A percentile compares a stretch with the other conserved stretches of the same genome.
Conservation (phyloP, 805 yeast species). For the Sungouiozyma ichnusensis region DNA sequence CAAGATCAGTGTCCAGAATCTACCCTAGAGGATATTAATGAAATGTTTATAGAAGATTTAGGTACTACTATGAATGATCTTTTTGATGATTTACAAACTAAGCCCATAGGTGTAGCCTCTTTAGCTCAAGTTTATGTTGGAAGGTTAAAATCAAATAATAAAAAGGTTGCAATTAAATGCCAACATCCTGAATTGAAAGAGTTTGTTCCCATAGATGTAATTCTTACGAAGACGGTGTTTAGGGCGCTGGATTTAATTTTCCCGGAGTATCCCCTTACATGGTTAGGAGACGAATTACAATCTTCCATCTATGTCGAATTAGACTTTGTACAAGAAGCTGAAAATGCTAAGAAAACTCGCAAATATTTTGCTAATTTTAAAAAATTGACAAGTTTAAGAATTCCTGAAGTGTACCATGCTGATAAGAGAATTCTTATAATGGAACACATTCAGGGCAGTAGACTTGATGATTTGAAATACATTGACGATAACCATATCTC, state of each 20-base stretch:
- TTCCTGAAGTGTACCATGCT: slow-evolving; percentile 65
- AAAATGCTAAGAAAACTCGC: slow-evolving; percentile 62
- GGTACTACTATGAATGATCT: slow-evolving; percentile 49
- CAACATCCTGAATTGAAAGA: slow-evolving; percentile 85
- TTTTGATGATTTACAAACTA: slow-evolving; percentile 54
- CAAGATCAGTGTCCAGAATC: slow-evolving; percentile 87
- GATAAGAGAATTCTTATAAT: slow-evolving; percentile 64
- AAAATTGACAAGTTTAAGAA: slow-evolving; percentile 59
- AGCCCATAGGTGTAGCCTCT: slow-evolving; percentile 91
- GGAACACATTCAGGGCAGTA: slow-evolving; percentile 77
- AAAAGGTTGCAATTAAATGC: slow-evolving; percentile 83
- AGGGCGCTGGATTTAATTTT: slow-evolving; percentile 62
- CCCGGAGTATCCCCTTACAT: slow-evolving; percentile 86
- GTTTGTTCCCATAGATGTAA: slow-evolving; percentile 84
- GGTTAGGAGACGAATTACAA: slow-evolving; percentile 94
- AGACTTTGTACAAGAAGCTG: slow-evolving; percentile 79
- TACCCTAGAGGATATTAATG: slow-evolving; percentile 53
- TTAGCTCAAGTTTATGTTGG: slow-evolving; percentile 93
- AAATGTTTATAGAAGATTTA: slow-evolving; percentile 59
- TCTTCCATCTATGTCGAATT: slow-evolving; percentile 82
- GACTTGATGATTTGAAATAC: slow-evolving; percentile 68
- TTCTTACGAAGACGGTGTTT: slow-evolving; percentile 68
- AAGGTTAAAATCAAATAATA: slow-evolving; percentile 42
- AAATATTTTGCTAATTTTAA: slow-evolving; percentile 49
- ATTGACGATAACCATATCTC: slow-evolving; percentile 55